Evolutionary conservation across 164 flowering plant species (phyloP).

Genomic region (Echeveria elegans): DNA sequence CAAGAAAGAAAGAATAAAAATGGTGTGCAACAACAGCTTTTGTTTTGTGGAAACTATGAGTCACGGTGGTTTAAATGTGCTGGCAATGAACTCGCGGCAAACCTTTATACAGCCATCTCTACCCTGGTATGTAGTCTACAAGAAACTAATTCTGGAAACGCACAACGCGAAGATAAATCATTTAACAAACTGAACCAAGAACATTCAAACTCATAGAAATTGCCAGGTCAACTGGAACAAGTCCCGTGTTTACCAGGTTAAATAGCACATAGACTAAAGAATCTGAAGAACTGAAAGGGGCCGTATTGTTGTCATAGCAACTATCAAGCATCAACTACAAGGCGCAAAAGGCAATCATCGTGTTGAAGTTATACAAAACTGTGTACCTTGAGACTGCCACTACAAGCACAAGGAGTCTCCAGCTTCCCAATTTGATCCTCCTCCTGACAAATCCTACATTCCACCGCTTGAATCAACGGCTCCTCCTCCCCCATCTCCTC

Average conservation of each 20-base stretch:
- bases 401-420: conserved; percentile 52
- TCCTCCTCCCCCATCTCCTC: conserved; percentile 34
- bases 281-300: too few relatives aligned
- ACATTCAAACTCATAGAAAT: not conserved
- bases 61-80: too few relatives aligned
- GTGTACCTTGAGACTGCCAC: conserved; percentile 46
- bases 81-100: not conserved
- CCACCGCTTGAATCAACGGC: conserved; percentile 38
- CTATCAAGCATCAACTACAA: not conserved
- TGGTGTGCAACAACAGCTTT: too few relatives aligned
- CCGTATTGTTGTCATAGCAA: not conserved
- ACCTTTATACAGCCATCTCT: not conserved
- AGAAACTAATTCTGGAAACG: not conserved
- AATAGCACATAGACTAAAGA: too few relatives aligned
- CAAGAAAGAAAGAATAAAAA: too few relatives aligned
- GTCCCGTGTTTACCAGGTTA: too few relatives aligned
- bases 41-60: too few relatives aligned
- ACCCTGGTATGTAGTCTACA: not conserved
- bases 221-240: not conserved
- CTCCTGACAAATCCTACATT: conserved; percentile 64
- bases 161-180: not conserved
- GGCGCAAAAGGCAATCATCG: not conserved
- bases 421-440: conserved; percentile 35
- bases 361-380: not conserved
- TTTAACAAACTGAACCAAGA: not conserved